A percentile compares a stretch with the other conserved stretches of the same genome.
Conservation (phyloP, 345 rosid genomes). For the Fremontodendron californicum region DNA sequence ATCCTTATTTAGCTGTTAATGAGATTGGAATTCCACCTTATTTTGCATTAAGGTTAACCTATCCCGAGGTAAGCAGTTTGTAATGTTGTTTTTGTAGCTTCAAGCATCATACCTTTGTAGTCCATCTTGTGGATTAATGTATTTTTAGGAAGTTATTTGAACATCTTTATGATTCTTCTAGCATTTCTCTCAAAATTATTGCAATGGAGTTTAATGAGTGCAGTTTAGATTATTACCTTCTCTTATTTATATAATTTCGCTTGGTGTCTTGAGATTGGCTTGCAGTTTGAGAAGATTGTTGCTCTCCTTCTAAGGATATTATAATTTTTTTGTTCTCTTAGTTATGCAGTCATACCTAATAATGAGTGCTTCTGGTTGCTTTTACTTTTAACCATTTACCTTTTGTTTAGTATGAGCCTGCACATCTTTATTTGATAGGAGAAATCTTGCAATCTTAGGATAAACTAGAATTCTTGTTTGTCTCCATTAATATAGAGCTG, state of each 20-base stretch:
- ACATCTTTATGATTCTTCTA: neutral
- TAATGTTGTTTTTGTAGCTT: neutral
- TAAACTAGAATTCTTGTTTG: neutral
- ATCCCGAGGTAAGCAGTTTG: slow-evolving; percentile 73
- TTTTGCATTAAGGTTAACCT: slow-evolving; percentile 80
- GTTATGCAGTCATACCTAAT: neutral
- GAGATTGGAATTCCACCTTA: slow-evolving; percentile 97
- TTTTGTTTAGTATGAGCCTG: neutral
- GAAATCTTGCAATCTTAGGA: neutral
- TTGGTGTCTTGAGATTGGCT: neutral
- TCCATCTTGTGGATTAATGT: neutral
- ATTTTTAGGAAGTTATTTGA: neutral
- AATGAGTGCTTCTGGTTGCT: neutral
- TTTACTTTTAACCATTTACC: neutral
- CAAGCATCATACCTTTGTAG: neutral
- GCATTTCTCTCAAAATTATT: neutral
- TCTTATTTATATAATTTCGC: neutral
- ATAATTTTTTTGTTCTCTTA: neutral
- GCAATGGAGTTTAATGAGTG: slow-evolving; percentile 4
- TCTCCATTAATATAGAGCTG: neutral
- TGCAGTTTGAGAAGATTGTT: neutral
- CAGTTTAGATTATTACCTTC: neutral
- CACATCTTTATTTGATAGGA: neutral
- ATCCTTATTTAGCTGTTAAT: slow-evolving; percentile 91
- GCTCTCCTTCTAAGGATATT: neutral